Conservation (phyloP, 1,139 yeast genomes). For the Blastobotrys capitulatus region DNA sequence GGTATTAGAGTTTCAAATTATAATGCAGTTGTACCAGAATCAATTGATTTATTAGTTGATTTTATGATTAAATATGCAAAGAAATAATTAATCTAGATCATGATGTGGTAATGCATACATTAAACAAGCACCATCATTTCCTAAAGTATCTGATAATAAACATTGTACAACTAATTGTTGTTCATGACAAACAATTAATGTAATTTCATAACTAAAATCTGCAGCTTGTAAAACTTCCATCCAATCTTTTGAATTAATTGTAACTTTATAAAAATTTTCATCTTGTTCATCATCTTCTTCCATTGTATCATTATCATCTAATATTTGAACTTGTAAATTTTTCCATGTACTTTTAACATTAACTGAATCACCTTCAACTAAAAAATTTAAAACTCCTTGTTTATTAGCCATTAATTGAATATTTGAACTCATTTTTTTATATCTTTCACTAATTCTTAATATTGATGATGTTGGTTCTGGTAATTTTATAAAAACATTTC, state of each 20-base stretch:
- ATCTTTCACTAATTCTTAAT: slow-evolving; percentile 19
- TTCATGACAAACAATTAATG: slow-evolving; percentile 32
- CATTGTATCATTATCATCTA: not conserved
- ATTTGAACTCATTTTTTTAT: slow-evolving; percentile 10
- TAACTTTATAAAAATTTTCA: slow-evolving; percentile 17
- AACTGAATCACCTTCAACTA: slow-evolving; percentile 9
- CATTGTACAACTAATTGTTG: slow-evolving; percentile 32
- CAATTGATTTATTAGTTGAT: slow-evolving; percentile 55
- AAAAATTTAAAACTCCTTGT: slow-evolving; percentile 1
- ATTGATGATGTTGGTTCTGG: slow-evolving; percentile 3
- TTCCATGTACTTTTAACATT: slow-evolving; percentile 5
- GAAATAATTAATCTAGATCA: not conserved
- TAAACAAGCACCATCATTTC: slow-evolving; percentile 6
- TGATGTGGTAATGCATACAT: slow-evolving; percentile 7
- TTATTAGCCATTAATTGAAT: slow-evolving; percentile 2
- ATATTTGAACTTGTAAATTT: not conserved
- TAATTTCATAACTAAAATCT: slow-evolving; percentile 24
- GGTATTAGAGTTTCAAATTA: slow-evolving; percentile 90
- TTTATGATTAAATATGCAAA: slow-evolving; percentile 61
- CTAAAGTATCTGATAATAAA: slow-evolving; percentile 26
- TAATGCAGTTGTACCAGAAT: slow-evolving; percentile 70
- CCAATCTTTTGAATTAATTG: slow-evolving; percentile 33
- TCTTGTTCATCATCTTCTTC: not conserved
- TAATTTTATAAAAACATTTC: slow-evolving; percentile 14
- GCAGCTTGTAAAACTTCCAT: slow-evolving; percentile 28